Conservation (phyloP, 192 early-diverging fungal genomes). For the Helicostylum pulchrum region DNA sequence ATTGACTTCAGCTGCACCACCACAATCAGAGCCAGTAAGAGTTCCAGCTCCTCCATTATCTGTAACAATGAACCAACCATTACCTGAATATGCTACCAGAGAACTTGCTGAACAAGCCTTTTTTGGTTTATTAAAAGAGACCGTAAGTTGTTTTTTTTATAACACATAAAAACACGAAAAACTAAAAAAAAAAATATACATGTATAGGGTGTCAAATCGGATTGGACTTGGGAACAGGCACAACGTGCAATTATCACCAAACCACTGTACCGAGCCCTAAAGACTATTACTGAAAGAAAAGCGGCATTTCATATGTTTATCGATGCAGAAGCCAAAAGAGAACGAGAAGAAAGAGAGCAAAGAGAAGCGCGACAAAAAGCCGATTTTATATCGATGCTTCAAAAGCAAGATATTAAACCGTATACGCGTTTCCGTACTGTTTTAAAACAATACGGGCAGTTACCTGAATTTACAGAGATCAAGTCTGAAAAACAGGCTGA, state of each 20-base stretch:
- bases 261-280: conserved; percentile 80
- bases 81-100: conserved; percentile 61
- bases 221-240: conserved; percentile 93
- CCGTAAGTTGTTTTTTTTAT: conserved; percentile 39
- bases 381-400: conserved; percentile 54
- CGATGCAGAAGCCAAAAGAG: conserved; percentile 54
- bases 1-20: background rate
- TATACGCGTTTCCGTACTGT: conserved; percentile 55
- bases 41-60: background rate
- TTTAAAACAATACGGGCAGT: conserved; percentile 52
- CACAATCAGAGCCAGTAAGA: background rate
- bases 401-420: conserved; percentile 48
- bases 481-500: conserved; percentile 57
- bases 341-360: conserved; percentile 57
- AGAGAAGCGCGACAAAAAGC: conserved; percentile 50
- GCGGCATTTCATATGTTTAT: conserved; percentile 74
- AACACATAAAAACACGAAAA: conserved; percentile 1
- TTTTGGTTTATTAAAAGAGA: conserved; percentile 64
- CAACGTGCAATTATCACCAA: conserved; percentile 82
- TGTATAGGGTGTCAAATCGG: conserved; percentile 63
- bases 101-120: conserved; percentile 86
- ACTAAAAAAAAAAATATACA: background rate
- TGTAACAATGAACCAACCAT: conserved; percentile 14
- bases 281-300: conserved; percentile 78
- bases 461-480: conserved; percentile 62